These are phyloP conservation scores for Phaffia australis DNA, from an alignment of 768 basidiomycete genomes.

Conservation along the genomic window DNA sequence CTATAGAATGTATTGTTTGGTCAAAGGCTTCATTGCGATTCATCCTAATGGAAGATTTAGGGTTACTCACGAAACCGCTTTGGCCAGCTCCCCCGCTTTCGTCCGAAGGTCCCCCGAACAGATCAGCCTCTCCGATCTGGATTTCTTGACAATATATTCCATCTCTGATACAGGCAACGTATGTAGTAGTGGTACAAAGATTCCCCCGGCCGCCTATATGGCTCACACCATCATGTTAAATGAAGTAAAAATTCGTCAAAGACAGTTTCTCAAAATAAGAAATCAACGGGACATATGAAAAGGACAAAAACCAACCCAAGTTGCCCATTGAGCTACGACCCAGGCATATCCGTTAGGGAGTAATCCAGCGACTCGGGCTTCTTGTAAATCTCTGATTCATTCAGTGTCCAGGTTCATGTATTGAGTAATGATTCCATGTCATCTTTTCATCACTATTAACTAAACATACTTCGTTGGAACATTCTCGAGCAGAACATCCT, in stretches of 20 bases:
- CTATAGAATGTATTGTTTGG: too few relatives aligned
- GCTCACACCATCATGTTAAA: background rate
- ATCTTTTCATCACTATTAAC: background rate
- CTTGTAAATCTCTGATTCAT: slow-evolving; percentile 14
- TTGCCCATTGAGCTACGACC: slow-evolving; percentile 25
- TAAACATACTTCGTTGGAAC: background rate
- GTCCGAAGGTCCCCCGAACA: slow-evolving; percentile 27
- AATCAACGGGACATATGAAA: background rate
- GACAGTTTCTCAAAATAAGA: background rate
- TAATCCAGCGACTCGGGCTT: slow-evolving; percentile 14
- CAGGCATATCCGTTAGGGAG: slow-evolving; percentile 23
- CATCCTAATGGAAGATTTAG: too few relatives aligned
- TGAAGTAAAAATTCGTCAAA: background rate
- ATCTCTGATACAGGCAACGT: slow-evolving; percentile 33
- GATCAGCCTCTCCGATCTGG: slow-evolving; percentile 28
- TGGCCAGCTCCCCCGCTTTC: slow-evolving; percentile 27
- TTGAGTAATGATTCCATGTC: too few relatives aligned
- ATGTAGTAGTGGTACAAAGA: slow-evolving; percentile 32
- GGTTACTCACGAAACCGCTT: slow-evolving; percentile 18
- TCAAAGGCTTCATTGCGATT: too few relatives aligned
- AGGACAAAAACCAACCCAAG: slow-evolving; percentile 10
- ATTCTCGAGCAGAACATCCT: background rate
- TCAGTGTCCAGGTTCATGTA: background rate
- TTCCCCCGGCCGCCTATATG: slow-evolving; percentile 29
- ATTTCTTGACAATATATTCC: slow-evolving; percentile 31